Conservation (phyloP, 1,284 basidiomycete species). For the Cryptococcus amylolentus region DNA sequence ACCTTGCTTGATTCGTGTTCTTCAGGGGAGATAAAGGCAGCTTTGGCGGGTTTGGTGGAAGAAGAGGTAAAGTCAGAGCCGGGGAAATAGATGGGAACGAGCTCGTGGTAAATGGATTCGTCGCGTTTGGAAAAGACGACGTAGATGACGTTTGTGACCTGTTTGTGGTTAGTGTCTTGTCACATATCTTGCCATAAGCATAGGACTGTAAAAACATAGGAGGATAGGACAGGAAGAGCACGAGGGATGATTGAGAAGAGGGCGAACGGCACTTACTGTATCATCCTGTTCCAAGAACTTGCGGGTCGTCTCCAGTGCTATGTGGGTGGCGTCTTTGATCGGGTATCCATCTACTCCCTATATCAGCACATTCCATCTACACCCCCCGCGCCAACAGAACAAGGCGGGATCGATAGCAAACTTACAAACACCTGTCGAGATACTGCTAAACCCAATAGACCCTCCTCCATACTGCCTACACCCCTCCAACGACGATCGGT, state of each 20-base stretch:
- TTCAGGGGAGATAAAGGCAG: too few relatives aligned
- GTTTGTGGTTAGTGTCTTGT: neutral
- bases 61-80: too few relatives aligned
- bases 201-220: neutral
- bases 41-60: too few relatives aligned
- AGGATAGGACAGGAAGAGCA: too few relatives aligned
- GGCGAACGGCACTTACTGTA: conserved; percentile 17
- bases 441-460: conserved; percentile 58
- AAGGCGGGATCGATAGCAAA: conserved; percentile 1
- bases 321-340: conserved; percentile 40
- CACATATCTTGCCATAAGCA: neutral
- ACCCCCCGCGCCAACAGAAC: neutral
- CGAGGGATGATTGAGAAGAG: too few relatives aligned
- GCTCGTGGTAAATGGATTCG: conserved; percentile 36
- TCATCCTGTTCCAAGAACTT: conserved; percentile 31
- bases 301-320: conserved; percentile 40
- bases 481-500: conserved; percentile 62
- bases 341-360: conserved; percentile 45
- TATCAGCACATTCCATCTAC: conserved; percentile 2
- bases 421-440: conserved; percentile 45
- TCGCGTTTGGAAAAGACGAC: conserved; percentile 43
- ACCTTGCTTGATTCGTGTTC: too few relatives aligned
- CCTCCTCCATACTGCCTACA: conserved; percentile 61
- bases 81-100: conserved; percentile 35
- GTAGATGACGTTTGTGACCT: conserved; percentile 45